Evolutionary conservation across 2,329 filamentous ascomycete species (phyloP).

Genomic region (Hypoxylon sp.): DNA sequence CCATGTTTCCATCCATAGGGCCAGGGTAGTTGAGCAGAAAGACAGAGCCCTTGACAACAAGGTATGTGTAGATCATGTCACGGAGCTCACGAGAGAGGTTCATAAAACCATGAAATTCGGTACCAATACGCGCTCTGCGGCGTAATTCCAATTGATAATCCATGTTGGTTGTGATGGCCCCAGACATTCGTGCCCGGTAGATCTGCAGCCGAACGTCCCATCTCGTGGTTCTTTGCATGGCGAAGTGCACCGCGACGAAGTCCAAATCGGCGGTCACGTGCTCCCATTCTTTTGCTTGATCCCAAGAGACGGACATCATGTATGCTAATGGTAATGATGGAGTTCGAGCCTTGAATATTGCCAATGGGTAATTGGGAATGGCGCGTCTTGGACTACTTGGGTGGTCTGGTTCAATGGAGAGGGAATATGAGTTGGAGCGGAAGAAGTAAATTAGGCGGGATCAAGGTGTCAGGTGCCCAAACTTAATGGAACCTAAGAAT

Average conservation of each 20-base stretch:
- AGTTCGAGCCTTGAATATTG: background rate
- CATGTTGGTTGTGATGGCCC: background rate
- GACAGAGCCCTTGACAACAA: conserved; percentile 7
- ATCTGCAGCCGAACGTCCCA: background rate
- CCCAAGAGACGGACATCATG: background rate
- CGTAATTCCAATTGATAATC: background rate
- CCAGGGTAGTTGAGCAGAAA: background rate
- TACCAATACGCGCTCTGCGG: background rate
- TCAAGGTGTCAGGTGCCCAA: too few relatives aligned
- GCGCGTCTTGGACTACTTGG: background rate
- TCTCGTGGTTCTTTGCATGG: background rate
- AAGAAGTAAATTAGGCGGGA: background rate
- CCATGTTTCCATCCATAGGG: background rate
- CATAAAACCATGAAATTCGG: conserved; percentile 19
- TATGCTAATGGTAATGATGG: background rate
- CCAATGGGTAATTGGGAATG: background rate
- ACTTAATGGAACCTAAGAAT: too few relatives aligned
- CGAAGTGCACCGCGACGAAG: background rate
- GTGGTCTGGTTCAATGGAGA: background rate
- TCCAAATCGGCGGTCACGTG: background rate
- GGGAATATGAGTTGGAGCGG: background rate
- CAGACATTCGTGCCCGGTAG: background rate
- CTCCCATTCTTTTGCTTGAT: conserved; percentile 1
- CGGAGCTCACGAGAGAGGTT: conserved; percentile 14
- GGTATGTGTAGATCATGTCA: conserved; percentile 22